These are phyloP conservation scores for Pouteria glomerata DNA, from an alignment of 148 eudicot genomes.

Conservation along the genomic window DNA sequence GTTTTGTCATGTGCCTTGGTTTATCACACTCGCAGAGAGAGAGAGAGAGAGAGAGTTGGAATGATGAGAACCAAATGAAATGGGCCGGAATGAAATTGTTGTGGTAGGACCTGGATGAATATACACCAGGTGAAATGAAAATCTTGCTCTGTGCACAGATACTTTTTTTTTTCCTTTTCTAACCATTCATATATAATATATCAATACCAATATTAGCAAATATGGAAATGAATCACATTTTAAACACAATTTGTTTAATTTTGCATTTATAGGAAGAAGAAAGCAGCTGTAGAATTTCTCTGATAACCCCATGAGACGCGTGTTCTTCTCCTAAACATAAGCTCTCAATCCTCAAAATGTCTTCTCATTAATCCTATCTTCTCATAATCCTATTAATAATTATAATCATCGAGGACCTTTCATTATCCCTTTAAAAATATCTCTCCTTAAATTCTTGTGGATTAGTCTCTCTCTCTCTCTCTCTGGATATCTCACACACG, in stretches of 20 bases:
- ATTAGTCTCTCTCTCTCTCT: neutral
- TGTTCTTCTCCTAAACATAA: constrained; percentile 9
- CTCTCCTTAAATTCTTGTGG: neutral
- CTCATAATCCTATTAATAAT: neutral
- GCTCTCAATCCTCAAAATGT: neutral
- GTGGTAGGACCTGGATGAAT: neutral
- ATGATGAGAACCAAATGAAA: constrained; percentile 8
- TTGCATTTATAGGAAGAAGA: too few relatives aligned
- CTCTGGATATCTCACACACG: neutral
- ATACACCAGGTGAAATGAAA: neutral
- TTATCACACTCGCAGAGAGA: neutral
- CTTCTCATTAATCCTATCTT: too few relatives aligned
- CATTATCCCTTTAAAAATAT: neutral
- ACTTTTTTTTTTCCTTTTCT: too few relatives aligned
- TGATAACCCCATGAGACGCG: constrained; percentile 15
- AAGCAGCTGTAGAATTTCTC: neutral
- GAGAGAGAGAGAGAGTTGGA: constrained; percentile 7
- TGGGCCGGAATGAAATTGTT: neutral
- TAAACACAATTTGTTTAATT: too few relatives aligned
- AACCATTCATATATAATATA: too few relatives aligned
- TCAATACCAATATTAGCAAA: neutral
- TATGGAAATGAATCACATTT: neutral
- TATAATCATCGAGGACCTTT: neutral
- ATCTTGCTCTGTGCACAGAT: neutral
- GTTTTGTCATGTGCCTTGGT: neutral